Conservation (phyloP, 257 asterid species). For the Solanum tacnaense region DNA sequence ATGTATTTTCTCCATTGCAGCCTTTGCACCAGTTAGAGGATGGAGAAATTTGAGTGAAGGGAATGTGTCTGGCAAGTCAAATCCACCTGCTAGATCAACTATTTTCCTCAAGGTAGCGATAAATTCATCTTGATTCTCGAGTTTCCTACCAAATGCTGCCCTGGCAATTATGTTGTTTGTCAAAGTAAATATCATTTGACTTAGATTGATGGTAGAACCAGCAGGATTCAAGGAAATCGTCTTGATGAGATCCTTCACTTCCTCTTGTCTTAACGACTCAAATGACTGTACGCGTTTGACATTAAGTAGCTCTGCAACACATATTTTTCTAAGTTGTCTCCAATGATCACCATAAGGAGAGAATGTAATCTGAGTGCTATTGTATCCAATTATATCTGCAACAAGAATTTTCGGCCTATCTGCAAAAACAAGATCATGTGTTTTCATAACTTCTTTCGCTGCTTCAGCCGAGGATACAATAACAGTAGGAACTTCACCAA, state of each 20-base stretch:
- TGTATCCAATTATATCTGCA: background rate
- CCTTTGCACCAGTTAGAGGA: background rate
- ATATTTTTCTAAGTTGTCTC: background rate
- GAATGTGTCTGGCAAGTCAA: background rate
- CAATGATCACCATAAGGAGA: background rate
- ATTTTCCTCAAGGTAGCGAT: background rate
- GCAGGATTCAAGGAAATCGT: background rate
- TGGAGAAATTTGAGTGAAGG: background rate
- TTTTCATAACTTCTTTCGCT: background rate
- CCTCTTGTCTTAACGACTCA: conserved; percentile 3
- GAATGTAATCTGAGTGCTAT: background rate
- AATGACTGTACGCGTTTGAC: conserved; percentile 6
- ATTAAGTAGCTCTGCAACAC: conserved; percentile 1
- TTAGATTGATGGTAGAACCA: background rate
- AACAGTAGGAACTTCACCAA: background rate
- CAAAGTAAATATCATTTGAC: background rate
- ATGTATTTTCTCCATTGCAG: background rate
- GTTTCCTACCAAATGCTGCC: background rate
- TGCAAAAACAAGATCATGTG: background rate
- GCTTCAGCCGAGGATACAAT: background rate
- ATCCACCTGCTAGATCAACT: background rate
- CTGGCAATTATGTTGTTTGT: background rate
- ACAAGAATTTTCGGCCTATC: background rate
- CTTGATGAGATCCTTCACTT: background rate
- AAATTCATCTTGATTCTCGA: background rate